phyloP scores from a whole-genome alignment of 495 filamentous ascomycete species.

The Aspergillus bridgeri region DNA sequence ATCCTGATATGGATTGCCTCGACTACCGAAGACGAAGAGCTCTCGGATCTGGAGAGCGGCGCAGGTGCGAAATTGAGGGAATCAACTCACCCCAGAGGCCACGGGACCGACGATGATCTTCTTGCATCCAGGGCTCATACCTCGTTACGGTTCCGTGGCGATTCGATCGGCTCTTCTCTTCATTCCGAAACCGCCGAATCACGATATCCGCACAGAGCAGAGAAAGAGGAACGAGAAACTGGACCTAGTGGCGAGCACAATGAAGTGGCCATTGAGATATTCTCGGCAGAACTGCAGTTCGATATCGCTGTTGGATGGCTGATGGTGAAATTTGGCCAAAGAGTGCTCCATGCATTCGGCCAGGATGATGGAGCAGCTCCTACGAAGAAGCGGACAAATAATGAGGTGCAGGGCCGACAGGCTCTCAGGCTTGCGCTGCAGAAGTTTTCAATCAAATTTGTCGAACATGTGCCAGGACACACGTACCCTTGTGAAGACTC shows the following conservation, averaged over 20 bases:
- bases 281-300: conserved; percentile 54
- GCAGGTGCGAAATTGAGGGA: conserved; percentile 23
- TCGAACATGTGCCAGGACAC: conserved; percentile 57
- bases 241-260: conserved; percentile 1
- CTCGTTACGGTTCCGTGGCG: conserved; percentile 21
- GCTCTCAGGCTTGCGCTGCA: conserved; percentile 51
- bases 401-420: conserved; percentile 23
- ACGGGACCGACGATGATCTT: conserved; percentile 26
- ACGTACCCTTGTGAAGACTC: conserved; percentile 20
- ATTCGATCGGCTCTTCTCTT: conserved; percentile 15
- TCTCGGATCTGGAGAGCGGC: conserved; percentile 7
- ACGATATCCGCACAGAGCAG: conserved; percentile 4
- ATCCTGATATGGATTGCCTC: conserved; percentile 38
- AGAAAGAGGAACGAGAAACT: conserved; percentile 5
- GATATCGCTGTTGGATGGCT: conserved; percentile 69
- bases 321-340: conserved; percentile 56
- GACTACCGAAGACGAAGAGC: conserved; percentile 9
- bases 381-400: conserved; percentile 13
- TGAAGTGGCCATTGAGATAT: conserved; percentile 54
- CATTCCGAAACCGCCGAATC: conserved; percentile 9
- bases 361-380: conserved; percentile 13
- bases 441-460: conserved; percentile 58
- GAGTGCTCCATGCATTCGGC: conserved; percentile 43
- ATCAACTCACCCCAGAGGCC: conserved; percentile 21
- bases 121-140: conserved; percentile 26